phyloP scores from a whole-genome alignment of 805 yeast species.

The Zygoascus ofunaensis region DNA sequence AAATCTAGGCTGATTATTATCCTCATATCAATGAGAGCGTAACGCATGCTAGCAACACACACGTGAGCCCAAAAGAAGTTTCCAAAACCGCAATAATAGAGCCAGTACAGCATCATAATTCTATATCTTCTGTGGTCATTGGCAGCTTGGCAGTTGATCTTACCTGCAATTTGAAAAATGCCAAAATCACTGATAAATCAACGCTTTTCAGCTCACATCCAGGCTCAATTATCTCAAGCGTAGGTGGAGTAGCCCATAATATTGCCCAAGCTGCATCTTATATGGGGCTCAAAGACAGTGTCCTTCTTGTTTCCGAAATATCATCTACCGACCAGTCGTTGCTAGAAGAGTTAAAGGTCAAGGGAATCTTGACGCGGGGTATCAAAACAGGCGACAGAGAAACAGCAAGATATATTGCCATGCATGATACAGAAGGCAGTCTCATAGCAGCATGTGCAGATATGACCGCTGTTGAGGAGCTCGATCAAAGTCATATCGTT shows the following conservation, averaged over 20 bases:
- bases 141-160: conserved; percentile 77
- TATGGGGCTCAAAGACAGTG: conserved; percentile 15
- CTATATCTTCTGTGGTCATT: no score
- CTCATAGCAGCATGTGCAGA: conserved; percentile 74
- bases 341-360: conserved; percentile 21
- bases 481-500: conserved; percentile 36
- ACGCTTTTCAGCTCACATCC: conserved; percentile 58
- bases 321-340: conserved; percentile 41
- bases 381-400: conserved; percentile 26
- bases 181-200: conserved; percentile 22
- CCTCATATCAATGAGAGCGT: no score
- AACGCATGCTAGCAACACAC: no score
- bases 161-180: conserved; percentile 39
- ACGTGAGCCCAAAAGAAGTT: no score
- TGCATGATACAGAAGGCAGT: conserved; percentile 54
- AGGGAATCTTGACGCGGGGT: conserved; percentile 32
- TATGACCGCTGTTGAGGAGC: conserved; percentile 58
- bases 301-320: conserved; percentile 47
- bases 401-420: conserved; percentile 69
- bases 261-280: conserved; percentile 56
- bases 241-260: conserved; percentile 85
- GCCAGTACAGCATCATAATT: no score
- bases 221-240: conserved; percentile 43
- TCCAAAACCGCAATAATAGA: no score
- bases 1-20: no score